Evolutionary conservation across 176 grass and related monocot species (phyloP).

Genomic region (Hsuehochloa calcarea): DNA sequence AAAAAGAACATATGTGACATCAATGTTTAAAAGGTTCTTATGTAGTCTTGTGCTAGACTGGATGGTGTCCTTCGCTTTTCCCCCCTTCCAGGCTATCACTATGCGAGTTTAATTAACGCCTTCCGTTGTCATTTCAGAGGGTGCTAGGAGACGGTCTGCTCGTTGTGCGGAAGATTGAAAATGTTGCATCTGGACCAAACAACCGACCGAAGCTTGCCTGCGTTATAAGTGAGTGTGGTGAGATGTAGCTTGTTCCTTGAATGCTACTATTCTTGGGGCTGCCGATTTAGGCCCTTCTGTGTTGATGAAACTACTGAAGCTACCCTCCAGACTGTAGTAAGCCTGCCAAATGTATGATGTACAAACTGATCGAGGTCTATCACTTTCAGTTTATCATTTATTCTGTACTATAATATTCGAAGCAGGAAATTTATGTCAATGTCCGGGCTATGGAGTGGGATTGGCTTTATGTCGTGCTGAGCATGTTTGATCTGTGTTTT

Average conservation of each 20-base stretch:
- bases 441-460: too few relatives aligned
- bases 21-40: background rate
- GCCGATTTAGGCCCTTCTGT: background rate
- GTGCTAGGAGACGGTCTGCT: slow-evolving; percentile 81
- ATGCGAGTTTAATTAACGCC: background rate
- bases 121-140: slow-evolving; percentile 41
- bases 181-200: slow-evolving; percentile 84
- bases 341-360: background rate
- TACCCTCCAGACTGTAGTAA: background rate
- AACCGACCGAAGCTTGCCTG: slow-evolving; percentile 91
- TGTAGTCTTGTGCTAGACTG: background rate
- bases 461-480: too few relatives aligned
- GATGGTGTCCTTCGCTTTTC: too few relatives aligned
- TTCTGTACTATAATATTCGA: slow-evolving; percentile 6
- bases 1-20: background rate
- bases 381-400: background rate
- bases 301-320: background rate
- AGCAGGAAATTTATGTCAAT: background rate
- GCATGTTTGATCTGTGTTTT: background rate
- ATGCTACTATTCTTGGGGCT: background rate
- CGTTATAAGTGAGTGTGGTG: slow-evolving; percentile 76
- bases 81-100: too few relatives aligned
- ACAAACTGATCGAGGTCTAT: background rate
- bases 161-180: slow-evolving; percentile 83
- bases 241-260: slow-evolving; percentile 63